Conservation (phyloP, 192 early-diverging fungal genomes). For the Allomyces macrogynus region DNA sequence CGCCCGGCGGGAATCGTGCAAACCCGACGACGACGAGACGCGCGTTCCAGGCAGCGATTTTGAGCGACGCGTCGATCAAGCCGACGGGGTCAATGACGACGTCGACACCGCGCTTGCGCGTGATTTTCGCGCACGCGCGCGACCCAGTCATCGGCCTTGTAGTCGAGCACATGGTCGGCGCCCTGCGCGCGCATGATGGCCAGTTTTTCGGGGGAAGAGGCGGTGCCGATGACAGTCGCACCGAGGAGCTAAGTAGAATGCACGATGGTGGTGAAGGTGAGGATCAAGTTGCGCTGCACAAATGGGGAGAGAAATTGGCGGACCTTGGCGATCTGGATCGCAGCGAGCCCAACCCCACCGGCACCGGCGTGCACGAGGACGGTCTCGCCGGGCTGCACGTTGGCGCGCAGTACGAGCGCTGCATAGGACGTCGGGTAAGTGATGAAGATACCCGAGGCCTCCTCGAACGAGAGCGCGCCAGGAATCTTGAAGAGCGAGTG, state of each 20-base stretch:
- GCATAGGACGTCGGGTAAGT: conserved; percentile 62
- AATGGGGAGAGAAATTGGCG: background rate
- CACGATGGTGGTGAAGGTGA: background rate
- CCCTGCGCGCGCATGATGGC: conserved; percentile 45
- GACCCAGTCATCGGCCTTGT: conserved; percentile 51
- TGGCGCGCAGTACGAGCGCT: conserved; percentile 42
- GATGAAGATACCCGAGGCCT: conserved; percentile 61
- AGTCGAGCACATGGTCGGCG: conserved; percentile 63
- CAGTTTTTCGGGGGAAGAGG: conserved; percentile 52
- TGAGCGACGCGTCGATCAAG: conserved; percentile 29
- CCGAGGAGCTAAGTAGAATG: conserved; percentile 16
- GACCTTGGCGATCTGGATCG: conserved; percentile 69
- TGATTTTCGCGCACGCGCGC: conserved; percentile 40
- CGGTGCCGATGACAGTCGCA: conserved; percentile 62
- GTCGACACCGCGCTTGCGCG: conserved; percentile 50
- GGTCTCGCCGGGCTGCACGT: conserved; percentile 39
- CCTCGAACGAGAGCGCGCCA: conserved; percentile 35
- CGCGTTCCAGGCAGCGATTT: conserved; percentile 10
- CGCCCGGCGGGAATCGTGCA: conserved; percentile 27
- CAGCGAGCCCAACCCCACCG: conserved; percentile 65
- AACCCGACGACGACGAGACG: conserved; percentile 51
- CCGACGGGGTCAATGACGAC: conserved; percentile 75
- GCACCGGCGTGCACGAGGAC: conserved; percentile 81
- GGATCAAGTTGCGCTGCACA: background rate
- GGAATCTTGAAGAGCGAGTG: conserved; percentile 45